A percentile compares a stretch with the other conserved stretches of the same genome.
Evolutionary conservation across 495 filamentous ascomycete genomes (phyloP).

Genomic region (Penicillium lagena): DNA sequence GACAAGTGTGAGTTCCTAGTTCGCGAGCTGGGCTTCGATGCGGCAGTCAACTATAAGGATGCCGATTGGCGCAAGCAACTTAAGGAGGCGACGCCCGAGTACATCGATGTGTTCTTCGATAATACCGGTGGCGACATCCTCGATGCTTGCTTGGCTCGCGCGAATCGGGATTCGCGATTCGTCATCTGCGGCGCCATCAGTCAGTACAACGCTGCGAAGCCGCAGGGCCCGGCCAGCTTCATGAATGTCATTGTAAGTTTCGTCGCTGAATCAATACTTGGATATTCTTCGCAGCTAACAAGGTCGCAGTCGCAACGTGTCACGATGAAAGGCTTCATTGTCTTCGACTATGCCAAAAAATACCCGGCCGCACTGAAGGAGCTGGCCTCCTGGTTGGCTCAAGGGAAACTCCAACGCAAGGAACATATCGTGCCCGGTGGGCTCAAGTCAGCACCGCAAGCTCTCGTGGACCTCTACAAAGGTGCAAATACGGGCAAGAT

Average conservation of each 20-base stretch:
- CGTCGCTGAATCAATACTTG: neutral
- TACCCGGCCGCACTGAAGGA: constrained; percentile 39
- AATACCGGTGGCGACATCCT: constrained; percentile 51
- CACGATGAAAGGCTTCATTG: constrained; percentile 51
- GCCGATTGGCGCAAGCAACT: constrained; percentile 45
- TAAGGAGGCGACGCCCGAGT: constrained; percentile 37
- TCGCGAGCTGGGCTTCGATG: constrained; percentile 42
- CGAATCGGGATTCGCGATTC: constrained; percentile 41
- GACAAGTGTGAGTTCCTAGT: constrained; percentile 46
- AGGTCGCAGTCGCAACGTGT: constrained; percentile 36
- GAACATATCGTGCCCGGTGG: constrained; percentile 49
- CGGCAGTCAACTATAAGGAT: constrained; percentile 52
- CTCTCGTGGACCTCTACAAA: constrained; percentile 41
- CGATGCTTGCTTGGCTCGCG: constrained; percentile 43
- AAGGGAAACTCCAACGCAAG: constrained; percentile 52
- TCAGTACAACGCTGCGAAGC: constrained; percentile 45
- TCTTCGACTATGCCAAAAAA: constrained; percentile 44
- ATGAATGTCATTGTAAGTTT: constrained; percentile 44
- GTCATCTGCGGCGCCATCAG: constrained; percentile 50
- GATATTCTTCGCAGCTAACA: constrained; percentile 11
- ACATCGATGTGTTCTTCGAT: constrained; percentile 54
- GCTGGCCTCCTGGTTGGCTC: constrained; percentile 40
- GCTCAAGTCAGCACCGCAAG: constrained; percentile 42
- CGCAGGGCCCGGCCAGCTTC: constrained; percentile 39
- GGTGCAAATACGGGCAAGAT: constrained; percentile 49